Percentiles rank a stretch among this genome's conserved stretches.
Conservation (phyloP, 179 eudicot genomes). For the Silene noctiflora region DNA sequence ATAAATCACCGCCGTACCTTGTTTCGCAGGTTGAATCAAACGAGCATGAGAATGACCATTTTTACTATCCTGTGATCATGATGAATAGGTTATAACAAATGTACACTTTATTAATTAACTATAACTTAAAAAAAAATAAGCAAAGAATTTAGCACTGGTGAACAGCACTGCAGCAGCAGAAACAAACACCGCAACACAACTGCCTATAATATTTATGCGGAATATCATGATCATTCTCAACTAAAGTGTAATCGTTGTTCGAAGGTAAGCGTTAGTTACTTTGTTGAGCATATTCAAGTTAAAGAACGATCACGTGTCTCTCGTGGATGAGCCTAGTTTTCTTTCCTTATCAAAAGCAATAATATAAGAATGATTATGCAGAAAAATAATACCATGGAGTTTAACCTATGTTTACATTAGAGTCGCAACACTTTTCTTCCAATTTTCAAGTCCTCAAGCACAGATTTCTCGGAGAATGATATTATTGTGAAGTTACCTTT, state of each 20-base stretch:
- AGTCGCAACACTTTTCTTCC: background rate
- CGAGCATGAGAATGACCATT: conserved; percentile 40
- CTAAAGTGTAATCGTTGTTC: background rate
- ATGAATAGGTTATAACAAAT: conserved; percentile 6
- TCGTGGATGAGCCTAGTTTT: background rate
- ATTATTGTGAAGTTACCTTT: background rate
- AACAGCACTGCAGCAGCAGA: background rate
- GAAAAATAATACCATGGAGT: background rate
- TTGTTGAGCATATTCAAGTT: background rate
- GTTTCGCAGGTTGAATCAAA: conserved; percentile 42
- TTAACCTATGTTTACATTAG: background rate
- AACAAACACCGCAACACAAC: background rate
- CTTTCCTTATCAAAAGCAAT: background rate
- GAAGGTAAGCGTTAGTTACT: background rate
- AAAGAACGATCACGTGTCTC: background rate
- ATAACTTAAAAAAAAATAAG: background rate
- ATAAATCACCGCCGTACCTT: conserved; percentile 39
- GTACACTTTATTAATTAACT: background rate
- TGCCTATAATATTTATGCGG: background rate
- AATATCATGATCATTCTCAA: background rate
- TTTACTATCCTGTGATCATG: conserved; percentile 44
- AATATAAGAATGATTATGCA: background rate
- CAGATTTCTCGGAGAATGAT: background rate
- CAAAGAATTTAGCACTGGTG: background rate
- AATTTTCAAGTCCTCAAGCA: background rate